A percentile compares a stretch with the other conserved stretches of the same genome.
These are phyloP conservation scores for Fusarium incarnatum DNA, from an alignment of 2,329 filamentous ascomycete species.

Conservation along the genomic window DNA sequence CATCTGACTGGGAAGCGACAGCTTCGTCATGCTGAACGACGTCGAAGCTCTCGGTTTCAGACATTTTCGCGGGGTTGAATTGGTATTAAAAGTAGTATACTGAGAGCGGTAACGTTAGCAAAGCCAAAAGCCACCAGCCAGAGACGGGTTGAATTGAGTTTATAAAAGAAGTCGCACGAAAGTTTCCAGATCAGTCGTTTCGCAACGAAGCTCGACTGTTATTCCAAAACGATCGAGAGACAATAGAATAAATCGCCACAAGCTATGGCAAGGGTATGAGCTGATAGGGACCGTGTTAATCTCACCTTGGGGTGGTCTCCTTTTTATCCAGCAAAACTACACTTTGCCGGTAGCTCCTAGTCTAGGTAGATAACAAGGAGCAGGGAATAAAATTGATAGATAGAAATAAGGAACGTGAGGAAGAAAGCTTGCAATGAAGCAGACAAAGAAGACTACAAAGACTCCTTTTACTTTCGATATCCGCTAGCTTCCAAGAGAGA, in stretches of 20 bases:
- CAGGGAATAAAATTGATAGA: slow-evolving; percentile 5
- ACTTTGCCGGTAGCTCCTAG: slow-evolving; percentile 27
- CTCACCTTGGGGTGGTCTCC: slow-evolving; percentile 35
- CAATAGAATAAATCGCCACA: slow-evolving; percentile 5
- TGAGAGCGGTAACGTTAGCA: slow-evolving; percentile 16
- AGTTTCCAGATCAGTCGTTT: slow-evolving; percentile 5
- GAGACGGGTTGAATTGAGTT: not conserved
- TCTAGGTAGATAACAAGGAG: slow-evolving; percentile 2
- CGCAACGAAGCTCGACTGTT: slow-evolving; percentile 27
- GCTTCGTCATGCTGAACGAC: slow-evolving; percentile 58
- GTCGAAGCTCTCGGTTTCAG: slow-evolving; percentile 61
- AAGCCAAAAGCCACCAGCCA: not conserved
- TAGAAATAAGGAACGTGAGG: slow-evolving; percentile 22
- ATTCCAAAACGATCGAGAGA: slow-evolving; percentile 14
- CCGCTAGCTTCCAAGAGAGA: slow-evolving; percentile 29
- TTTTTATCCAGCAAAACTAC: slow-evolving; percentile 38
- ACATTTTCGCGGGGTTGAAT: slow-evolving; percentile 52
- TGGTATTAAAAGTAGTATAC: slow-evolving; percentile 29
- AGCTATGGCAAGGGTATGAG: slow-evolving; percentile 21
- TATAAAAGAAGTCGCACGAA: slow-evolving; percentile 17
- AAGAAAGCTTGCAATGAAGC: slow-evolving; percentile 30
- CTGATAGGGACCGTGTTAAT: slow-evolving; percentile 32
- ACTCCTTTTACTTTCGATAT: slow-evolving; percentile 27
- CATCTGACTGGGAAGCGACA: slow-evolving; percentile 49
- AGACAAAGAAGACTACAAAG: slow-evolving; percentile 24